Conservation (phyloP, 2,329 filamentous ascomycete genomes). For the Thielaviopsis punctulata region DNA sequence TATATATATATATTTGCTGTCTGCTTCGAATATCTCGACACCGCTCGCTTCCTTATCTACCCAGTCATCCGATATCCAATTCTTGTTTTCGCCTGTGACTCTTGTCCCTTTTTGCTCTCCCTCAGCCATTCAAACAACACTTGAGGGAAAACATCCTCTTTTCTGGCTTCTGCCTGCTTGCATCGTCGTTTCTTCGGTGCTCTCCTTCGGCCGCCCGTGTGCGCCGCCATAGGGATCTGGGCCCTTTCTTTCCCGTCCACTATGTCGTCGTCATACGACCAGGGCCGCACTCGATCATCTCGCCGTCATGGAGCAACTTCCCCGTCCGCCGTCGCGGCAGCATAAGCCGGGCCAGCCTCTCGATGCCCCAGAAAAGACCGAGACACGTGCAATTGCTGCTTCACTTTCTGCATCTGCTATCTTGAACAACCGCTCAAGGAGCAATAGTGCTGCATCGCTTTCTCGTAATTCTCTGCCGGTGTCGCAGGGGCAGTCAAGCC, state of each 20-base stretch:
- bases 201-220: slow-evolving; percentile 6
- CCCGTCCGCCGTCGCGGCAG: slow-evolving; percentile 11
- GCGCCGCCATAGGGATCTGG: slow-evolving; percentile 6
- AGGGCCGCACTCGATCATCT: slow-evolving; percentile 11
- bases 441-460: background rate
- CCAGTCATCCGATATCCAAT: background rate
- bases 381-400: background rate
- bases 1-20: background rate
- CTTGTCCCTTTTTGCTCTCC: no score
- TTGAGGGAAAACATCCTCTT: background rate
- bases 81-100: background rate
- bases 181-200: background rate
- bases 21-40: background rate
- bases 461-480: slow-evolving; percentile 2
- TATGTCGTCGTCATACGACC: slow-evolving; percentile 12
- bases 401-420: background rate
- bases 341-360: slow-evolving; percentile 12
- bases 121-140: background rate
- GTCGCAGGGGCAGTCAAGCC: slow-evolving; percentile 8
- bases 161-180: background rate
- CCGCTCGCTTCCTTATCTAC: background rate
- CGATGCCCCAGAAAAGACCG: slow-evolving; percentile 1
- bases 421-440: background rate
- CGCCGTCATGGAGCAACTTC: slow-evolving; percentile 12
- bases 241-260: slow-evolving; percentile 9